These are phyloP conservation scores for Aureobasidium mangrovei DNA, from an alignment of 2,329 filamentous ascomycete genomes.

Conservation along the genomic window DNA sequence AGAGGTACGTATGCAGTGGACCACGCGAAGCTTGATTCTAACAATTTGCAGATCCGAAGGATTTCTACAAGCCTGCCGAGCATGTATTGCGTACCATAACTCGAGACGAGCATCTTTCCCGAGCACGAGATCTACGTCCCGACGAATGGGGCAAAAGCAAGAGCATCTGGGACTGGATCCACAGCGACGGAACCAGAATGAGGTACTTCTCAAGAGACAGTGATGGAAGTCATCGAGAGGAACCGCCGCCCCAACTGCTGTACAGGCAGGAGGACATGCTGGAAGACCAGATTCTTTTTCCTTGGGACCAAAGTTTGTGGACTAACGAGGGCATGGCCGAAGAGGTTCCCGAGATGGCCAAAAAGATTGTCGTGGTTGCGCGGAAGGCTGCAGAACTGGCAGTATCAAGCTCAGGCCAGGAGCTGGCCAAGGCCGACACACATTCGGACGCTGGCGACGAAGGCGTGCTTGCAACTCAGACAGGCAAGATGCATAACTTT, in stretches of 20 bases:
- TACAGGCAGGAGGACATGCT: constrained; percentile 35
- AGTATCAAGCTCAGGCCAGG: not conserved
- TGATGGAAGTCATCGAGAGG: constrained; percentile 9
- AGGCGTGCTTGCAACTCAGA: constrained; percentile 9
- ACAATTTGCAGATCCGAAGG: constrained; percentile 17
- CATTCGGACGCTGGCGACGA: constrained; percentile 1
- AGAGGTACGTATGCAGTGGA: not conserved
- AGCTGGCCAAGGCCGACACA: constrained; percentile 3
- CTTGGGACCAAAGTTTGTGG: constrained; percentile 20
- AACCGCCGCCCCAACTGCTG: constrained; percentile 21
- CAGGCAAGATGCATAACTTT: constrained; percentile 10
- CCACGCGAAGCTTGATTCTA: not conserved
- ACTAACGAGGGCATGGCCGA: not conserved
- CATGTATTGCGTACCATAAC: constrained; percentile 32
- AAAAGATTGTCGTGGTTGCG: constrained; percentile 5
- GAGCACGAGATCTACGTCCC: constrained; percentile 31
- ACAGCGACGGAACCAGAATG: constrained; percentile 15
- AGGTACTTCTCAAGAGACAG: constrained; percentile 16
- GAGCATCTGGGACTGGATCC: constrained; percentile 29
- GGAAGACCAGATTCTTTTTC: constrained; percentile 36
- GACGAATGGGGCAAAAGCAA: constrained; percentile 22
- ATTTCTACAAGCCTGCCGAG: constrained; percentile 27
- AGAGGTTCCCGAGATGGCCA: constrained; percentile 2
- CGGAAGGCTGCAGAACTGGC: constrained; percentile 4
- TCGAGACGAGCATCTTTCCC: constrained; percentile 27